These are phyloP conservation scores for Claviceps maximensis DNA, from an alignment of 2,329 filamentous ascomycete genomes.

Conservation along the genomic window DNA sequence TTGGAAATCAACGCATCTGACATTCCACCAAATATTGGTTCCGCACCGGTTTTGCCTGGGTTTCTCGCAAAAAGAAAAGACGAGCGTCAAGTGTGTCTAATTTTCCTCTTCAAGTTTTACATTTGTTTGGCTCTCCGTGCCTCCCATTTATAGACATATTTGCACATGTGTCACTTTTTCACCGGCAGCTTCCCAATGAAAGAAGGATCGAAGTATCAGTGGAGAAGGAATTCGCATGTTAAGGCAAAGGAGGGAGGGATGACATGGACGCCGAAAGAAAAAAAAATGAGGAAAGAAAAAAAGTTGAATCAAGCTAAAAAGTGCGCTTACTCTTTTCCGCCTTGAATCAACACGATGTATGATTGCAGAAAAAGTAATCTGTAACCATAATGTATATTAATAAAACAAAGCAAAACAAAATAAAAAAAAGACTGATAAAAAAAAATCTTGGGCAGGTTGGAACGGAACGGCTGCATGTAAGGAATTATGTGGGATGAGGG, in stretches of 20 bases:
- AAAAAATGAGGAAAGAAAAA: background rate
- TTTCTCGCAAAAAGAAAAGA: background rate
- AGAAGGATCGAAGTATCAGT: background rate
- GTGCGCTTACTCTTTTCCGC: background rate
- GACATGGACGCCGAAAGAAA: background rate
- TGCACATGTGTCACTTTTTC: background rate
- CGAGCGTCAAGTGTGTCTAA: background rate
- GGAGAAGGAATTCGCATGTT: background rate
- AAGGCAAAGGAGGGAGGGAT: no score
- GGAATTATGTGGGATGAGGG: background rate
- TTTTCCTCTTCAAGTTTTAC: background rate
- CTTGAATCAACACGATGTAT: constrained; percentile 1
- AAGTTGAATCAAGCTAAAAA: background rate
- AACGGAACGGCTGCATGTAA: background rate
- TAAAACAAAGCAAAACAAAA: background rate
- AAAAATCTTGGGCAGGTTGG: background rate
- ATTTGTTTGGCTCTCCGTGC: background rate
- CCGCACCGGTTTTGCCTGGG: background rate
- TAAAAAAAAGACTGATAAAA: background rate
- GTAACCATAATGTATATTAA: constrained; percentile 1
- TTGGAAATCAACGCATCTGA: background rate
- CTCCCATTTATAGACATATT: background rate
- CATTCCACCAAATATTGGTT: background rate
- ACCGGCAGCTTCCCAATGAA: background rate
- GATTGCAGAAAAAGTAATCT: background rate